Evolutionary conservation across 2,329 filamentous ascomycete genomes (phyloP), one percentile per base, ranked within the genome.

Genomic region (Gnomoniopsis sp.): DNA sequence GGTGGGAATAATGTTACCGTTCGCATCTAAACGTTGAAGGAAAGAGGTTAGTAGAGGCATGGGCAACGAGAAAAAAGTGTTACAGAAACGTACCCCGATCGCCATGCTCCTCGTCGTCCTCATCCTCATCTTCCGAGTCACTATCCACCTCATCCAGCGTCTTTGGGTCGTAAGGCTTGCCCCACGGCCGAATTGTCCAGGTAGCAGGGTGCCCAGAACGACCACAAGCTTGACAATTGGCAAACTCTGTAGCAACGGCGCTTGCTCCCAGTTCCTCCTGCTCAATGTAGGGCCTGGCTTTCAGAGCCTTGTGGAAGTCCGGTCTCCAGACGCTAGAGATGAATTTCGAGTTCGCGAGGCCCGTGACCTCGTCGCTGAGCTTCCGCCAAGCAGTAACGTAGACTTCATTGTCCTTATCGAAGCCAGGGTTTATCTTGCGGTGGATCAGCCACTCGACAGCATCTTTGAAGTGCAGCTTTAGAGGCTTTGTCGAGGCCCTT

Each of bases 361-460:
- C 88, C 43, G 77, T 78, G 15, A 90, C 84, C 68, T 92, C 88
- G 63, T 89, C 84, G 63, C 90, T 83, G 0, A 93, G 77, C 67
- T 90, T 91, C 51, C 75, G 75, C 76, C 91, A 92, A 0, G 89
- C 86, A 26, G 89, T 77, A 14, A 74, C 67, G 70, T 91, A 95
- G 14, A 91, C 75, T 8, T 82, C 77, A 60, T 90, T 84, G 6
- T 81, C 74, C 19, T 80, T 68, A 12, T 81, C 74, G 66, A 92
- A 93, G 0, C 78, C 84, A 0, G 89, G 89, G 64, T 92, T 88
- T 53, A 95, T 79, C 65, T 88, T 87, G 68, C 89, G 89, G 66
- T 91, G 88, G 2, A 93, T 86, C 73, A 93, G 88, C 89, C 89
- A 93, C 68, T 91, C 88, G 2, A 93, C 78, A 0, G 85, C 88